A percentile compares a stretch with the other conserved stretches of the same genome.
Evolutionary conservation across 345 rosid species (phyloP).

Genomic region (Zanthoxylum bungeanum): DNA sequence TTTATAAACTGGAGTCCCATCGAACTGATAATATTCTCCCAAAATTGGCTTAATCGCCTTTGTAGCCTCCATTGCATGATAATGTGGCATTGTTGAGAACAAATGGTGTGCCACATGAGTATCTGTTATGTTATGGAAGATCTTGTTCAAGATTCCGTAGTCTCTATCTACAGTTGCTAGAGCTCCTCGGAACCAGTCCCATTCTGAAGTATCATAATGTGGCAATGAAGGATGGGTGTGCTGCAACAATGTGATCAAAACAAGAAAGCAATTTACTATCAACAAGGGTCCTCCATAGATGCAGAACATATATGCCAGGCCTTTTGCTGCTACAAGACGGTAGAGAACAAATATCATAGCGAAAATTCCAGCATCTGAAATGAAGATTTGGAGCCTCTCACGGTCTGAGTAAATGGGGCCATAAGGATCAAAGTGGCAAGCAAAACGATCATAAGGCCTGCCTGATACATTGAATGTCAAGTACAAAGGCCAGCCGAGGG

Average conservation of each 20-base stretch:
- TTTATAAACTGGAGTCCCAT: slow-evolving; percentile 59
- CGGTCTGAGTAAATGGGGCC: slow-evolving; percentile 78
- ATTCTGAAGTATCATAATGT: slow-evolving; percentile 71
- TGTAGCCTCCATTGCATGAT: slow-evolving; percentile 89
- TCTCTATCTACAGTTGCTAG: slow-evolving; percentile 81
- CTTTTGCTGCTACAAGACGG: slow-evolving; percentile 47
- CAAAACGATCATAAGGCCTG: slow-evolving; percentile 63
- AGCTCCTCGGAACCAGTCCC: slow-evolving; percentile 96
- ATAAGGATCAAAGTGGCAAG: slow-evolving; percentile 72
- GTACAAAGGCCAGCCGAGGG: slow-evolving; percentile 87
- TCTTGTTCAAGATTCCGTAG: slow-evolving; percentile 78
- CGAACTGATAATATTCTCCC: slow-evolving; percentile 79
- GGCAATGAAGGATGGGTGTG: slow-evolving; percentile 88
- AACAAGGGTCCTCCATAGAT: slow-evolving; percentile 69
- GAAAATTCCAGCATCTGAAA: slow-evolving; percentile 70
- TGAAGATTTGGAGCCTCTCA: slow-evolving; percentile 64
- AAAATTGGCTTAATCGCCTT: slow-evolving; percentile 76
- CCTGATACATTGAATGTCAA: slow-evolving; percentile 80
- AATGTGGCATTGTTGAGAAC: slow-evolving; percentile 88
- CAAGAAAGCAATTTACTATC: slow-evolving; percentile 66
- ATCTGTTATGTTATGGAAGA: slow-evolving; percentile 82
- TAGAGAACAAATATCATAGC: slow-evolving; percentile 51
- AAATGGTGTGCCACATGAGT: slow-evolving; percentile 90
- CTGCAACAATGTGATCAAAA: slow-evolving; percentile 74
- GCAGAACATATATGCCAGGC: slow-evolving; percentile 60